Conservation (phyloP, 139 green algal species). For the Micromonas pusilla region DNA sequence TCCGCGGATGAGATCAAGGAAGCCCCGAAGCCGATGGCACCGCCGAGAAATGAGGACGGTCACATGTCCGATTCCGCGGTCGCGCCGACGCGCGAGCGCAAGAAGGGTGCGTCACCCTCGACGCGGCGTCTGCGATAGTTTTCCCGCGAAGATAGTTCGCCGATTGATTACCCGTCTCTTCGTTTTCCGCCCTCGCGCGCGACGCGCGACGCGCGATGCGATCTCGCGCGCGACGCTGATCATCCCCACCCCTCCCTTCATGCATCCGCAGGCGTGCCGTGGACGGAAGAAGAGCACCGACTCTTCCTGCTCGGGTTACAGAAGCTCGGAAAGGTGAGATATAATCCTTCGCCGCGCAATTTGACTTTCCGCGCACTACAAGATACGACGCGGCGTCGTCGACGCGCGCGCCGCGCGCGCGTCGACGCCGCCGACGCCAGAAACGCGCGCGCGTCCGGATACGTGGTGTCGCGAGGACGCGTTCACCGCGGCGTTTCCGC, state of each 20-base stretch:
- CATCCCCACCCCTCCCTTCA: too few species aligned
- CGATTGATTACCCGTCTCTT: too few species aligned
- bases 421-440: too few species aligned
- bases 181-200: too few species aligned
- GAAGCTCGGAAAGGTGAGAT: conserved; percentile 56
- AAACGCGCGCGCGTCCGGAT: too few species aligned
- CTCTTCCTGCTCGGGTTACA: conserved; percentile 67
- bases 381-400: not conserved
- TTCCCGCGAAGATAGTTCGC: not conserved
- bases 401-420: not conserved
- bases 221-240: too few species aligned
- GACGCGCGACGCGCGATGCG: too few species aligned
- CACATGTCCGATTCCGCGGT: not conserved
- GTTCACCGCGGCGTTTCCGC: too few species aligned
- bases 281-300: conserved; percentile 75
- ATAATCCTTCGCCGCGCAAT: too few species aligned
- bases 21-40: not conserved
- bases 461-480: too few species aligned
- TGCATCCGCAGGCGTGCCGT: conserved; percentile 57
- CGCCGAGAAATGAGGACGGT: not conserved
- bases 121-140: too few species aligned
- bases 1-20: not conserved
- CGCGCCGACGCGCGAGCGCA: not conserved
- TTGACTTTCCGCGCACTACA: too few species aligned
- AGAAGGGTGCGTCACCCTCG: not conserved